Base-by-base conservation (phyloP, 768 basidiomycete genomes). In the Xerocomus brunneocitrinus region DNA sequence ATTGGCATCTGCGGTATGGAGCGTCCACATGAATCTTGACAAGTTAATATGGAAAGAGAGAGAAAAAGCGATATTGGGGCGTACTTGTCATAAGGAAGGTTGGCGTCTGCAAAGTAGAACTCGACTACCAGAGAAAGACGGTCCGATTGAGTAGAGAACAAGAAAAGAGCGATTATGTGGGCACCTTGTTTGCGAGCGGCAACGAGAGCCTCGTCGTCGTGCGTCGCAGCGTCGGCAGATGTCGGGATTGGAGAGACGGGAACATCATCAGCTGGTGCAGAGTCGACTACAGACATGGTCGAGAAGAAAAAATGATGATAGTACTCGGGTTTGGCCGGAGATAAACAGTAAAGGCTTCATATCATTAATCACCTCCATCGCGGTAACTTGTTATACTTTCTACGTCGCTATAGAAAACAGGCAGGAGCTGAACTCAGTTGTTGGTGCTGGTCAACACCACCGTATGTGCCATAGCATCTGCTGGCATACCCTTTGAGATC, bases 81-180 rank as follows among this genome's bases (percentile, higher is more conserved):
- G 27, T 62, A 87, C 87, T 83, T 89, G 78, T 93, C 91, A 58
- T 82, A 93, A 1, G 95, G 95, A 49, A 98, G 80, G 71, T 98
- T 97, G n/a, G 92, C 81, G 71, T 95, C 93, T 48, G 89, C 89
- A 72, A 98, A 94, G 76, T 98, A 97, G 71, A 97, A 98, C 67
- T 94, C 90, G 63, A 95, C 95, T 97, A 34, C 41, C 48, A 42
- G 35, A 30, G 2, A 10, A 14, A 36, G 4, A 12, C 28, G 39
- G 35, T 4, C 27, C 32, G 48, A 38, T 43, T 53, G 1, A 52
- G 34, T 22, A 14, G 19, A 14, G 51, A 41, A 30, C 24, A 5
- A 13, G 12, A 27, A 3, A 24, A 49, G 9, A 19, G 22, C 43
- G 39, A 54, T 30, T 4, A 13, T 8, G 35, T 41, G 42, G 19